A percentile compares a stretch with the other conserved stretches of the same genome.
These are phyloP conservation scores for Toxoplasma gondii DNA, from an alignment of 169 alveolate species.

Conservation along the genomic window DNA sequence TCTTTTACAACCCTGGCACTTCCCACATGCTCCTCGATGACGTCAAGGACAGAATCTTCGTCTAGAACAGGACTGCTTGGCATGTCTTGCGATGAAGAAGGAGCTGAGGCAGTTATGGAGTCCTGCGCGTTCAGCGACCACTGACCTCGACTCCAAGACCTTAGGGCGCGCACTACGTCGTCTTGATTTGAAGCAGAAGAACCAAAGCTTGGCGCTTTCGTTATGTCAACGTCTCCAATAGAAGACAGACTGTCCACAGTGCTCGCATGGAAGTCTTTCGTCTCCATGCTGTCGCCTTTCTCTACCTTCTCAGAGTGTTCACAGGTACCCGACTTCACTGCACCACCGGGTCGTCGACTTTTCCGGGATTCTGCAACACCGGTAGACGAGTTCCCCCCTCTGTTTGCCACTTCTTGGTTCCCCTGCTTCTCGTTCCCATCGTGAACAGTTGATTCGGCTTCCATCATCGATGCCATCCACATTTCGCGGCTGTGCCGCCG, in stretches of 20 bases:
- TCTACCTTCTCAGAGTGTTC: no score
- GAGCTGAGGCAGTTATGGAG: neutral
- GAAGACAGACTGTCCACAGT: neutral
- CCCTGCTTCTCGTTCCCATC: no score
- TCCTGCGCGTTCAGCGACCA: conserved; percentile 11
- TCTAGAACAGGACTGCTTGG: neutral
- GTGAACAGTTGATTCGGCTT: no score
- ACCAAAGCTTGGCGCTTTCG: neutral
- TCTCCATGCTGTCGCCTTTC: neutral
- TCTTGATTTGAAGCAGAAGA: neutral
- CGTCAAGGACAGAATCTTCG: neutral
- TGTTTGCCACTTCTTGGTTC: no score
- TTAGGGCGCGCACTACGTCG: neutral
- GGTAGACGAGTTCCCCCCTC: no score
- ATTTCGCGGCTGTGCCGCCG: conserved; percentile 20
- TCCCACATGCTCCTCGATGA: neutral
- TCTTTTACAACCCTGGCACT: neutral
- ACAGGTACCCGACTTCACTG: no score
- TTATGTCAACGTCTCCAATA: neutral
- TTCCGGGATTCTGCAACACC: no score
- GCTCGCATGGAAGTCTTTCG: neutral
- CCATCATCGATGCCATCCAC: conserved; percentile 2
- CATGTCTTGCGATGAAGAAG: neutral
- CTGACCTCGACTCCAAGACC: conserved; percentile 12
- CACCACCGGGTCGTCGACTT: no score